Base-by-base conservation (phyloP, 805 yeast genomes). In the Candida berthetii region DNA sequence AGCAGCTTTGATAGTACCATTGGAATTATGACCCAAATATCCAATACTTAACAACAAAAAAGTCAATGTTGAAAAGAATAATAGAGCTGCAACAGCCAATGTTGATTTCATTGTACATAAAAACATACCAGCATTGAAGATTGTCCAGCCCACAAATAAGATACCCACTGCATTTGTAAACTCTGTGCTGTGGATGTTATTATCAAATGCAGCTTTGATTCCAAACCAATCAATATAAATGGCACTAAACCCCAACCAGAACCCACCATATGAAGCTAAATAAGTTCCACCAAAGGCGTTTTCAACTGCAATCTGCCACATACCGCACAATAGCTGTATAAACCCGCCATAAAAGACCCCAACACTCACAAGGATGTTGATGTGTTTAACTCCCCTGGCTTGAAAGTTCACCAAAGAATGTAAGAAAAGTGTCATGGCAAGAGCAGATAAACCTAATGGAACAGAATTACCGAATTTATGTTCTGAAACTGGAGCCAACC, bases 231-330 rank as follows among this genome's bases (percentile, higher is more conserved):
- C 73, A 39, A 75, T 68, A 45, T 57, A 58, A 31, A 80, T 71
- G n/a, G 82, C 83, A 49, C 76, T 85, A 66, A 73, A 80, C 14
- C 78, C 62, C 61, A 76, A 66, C 85, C 86, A 80, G 54, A 79
- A 80, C 0, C 82, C 85, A 42, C 82, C 85, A 44, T 35, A 58
- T 4, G 61, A 54, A 3, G 52, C 39, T 10, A 58, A 32, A 9
- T 55, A 53, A 43, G 78, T 68, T 37, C 77, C 83, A 75, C 84
- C 85, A 62, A 79, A 80, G 32, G 82, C 71, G 59, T 78, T 78
- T 46, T 80, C 81, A 17, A 74, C 62, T 9, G 80, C 79, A 56
- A 80, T 69, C 55, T 79, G 85, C 74, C 82, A 79, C 80, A 79
- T 75, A 42, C 84, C 85, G 10, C 85, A 82, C 24, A 77, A 54